These are phyloP conservation scores for Chiua virens DNA, from an alignment of 768 basidiomycete genomes.

Conservation along the genomic window DNA sequence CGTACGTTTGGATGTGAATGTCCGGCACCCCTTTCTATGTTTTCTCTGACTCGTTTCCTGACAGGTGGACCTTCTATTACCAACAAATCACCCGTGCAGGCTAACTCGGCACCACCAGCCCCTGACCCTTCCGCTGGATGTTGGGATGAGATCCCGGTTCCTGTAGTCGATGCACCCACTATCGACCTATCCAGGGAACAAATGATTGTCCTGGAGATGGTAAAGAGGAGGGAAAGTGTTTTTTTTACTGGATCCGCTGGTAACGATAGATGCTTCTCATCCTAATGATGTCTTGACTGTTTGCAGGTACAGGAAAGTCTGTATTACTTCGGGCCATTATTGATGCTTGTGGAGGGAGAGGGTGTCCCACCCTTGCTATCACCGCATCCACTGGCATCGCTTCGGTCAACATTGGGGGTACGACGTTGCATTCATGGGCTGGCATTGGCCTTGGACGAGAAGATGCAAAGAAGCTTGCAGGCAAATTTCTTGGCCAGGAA, in stretches of 20 bases:
- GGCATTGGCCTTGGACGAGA: constrained; percentile 77
- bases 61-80: constrained; percentile 4
- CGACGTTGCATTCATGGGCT: constrained; percentile 80
- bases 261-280: neutral
- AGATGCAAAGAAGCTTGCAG: constrained; percentile 46
- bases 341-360: constrained; percentile 38
- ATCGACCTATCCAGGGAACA: constrained; percentile 55
- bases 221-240: constrained; percentile 61
- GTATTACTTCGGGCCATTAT: constrained; percentile 80
- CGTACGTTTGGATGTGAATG: constrained; percentile 17
- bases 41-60: neutral
- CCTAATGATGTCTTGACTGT: constrained; percentile 1
- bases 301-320: constrained; percentile 77
- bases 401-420: constrained; percentile 78
- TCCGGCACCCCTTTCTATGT: neutral
- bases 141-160: neutral
- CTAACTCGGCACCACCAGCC: neutral
- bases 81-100: neutral
- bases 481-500: constrained; percentile 49
- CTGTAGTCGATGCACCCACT: constrained; percentile 5
- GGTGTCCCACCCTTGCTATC: constrained; percentile 51
- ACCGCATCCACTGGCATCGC: constrained; percentile 84
- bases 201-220: constrained; percentile 44
- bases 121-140: neutral
- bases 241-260: constrained; percentile 91